Percentiles rank a stretch among this genome's conserved stretches.
These are phyloP conservation scores for Claviceps spartinae DNA, from an alignment of 2,329 filamentous ascomycete species.

Conservation along the genomic window DNA sequence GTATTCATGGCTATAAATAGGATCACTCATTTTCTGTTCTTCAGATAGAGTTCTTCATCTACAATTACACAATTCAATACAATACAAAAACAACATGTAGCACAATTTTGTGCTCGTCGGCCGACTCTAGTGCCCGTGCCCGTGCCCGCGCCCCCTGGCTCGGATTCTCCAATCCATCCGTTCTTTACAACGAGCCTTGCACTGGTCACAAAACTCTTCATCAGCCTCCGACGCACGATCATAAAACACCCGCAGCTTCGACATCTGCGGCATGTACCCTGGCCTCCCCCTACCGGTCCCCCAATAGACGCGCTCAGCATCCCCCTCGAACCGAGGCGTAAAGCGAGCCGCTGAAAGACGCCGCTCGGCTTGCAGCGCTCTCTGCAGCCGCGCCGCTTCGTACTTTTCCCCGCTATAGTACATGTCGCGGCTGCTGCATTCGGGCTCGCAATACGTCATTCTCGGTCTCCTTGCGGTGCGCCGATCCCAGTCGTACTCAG, in stretches of 20 bases:
- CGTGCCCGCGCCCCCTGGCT: too few relatives aligned
- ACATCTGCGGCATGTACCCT: not conserved
- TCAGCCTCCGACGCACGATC: not conserved
- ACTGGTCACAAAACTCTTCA: not conserved
- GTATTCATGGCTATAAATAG: too few relatives aligned
- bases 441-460: not conserved
- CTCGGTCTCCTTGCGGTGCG: not conserved
- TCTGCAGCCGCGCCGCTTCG: not conserved
- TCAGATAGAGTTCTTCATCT: too few relatives aligned
- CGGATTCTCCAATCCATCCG: too few relatives aligned
- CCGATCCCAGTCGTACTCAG: not conserved
- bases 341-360: not conserved
- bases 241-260: not conserved
- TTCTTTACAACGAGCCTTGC: too few relatives aligned
- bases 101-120: too few relatives aligned
- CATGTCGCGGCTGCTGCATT: not conserved
- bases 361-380: not conserved
- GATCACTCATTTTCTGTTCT: too few relatives aligned
- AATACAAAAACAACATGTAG: too few relatives aligned
- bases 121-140: too few relatives aligned
- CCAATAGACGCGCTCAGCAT: not conserved
- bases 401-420: not conserved
- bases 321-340: not conserved
- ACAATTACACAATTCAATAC: too few relatives aligned
- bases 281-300: not conserved